phyloP scores from a whole-genome alignment of 2,329 filamentous ascomycete genomes.

The Aspergillus quadricinctus region DNA sequence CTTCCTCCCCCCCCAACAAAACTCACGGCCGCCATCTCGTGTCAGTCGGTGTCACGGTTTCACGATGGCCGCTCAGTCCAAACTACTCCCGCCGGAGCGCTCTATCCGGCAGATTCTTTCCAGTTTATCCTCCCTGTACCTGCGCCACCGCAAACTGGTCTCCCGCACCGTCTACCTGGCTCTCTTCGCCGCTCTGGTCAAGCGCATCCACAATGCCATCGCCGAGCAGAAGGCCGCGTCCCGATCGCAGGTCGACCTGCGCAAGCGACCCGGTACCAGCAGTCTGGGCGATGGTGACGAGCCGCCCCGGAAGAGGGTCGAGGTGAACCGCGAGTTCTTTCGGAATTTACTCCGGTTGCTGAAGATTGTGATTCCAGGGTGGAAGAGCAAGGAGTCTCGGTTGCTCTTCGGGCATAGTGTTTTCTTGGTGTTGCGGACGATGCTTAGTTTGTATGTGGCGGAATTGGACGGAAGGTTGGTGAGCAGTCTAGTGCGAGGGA shows the following conservation, averaged over 20 bases:
- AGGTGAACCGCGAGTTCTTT: conserved; percentile 84
- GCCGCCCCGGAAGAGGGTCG: conserved; percentile 68
- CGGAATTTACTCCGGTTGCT: conserved; percentile 72
- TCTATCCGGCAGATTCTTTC: conserved; percentile 62
- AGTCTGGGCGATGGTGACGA: conserved; percentile 30
- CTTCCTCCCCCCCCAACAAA: background rate
- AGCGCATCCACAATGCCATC: conserved; percentile 86
- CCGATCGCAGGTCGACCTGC: conserved; percentile 58
- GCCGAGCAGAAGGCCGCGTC: conserved; percentile 88
- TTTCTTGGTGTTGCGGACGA: conserved; percentile 82
- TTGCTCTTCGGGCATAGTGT: conserved; percentile 86
- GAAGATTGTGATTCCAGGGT: conserved; percentile 84
- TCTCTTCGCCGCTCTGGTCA: conserved; percentile 72
- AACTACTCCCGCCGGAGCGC: conserved; percentile 61
- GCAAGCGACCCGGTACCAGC: conserved; percentile 49
- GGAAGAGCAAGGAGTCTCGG: conserved; percentile 81
- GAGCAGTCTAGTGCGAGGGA: conserved; percentile 85
- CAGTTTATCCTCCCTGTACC: conserved; percentile 67
- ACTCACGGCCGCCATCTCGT: conserved; percentile 7
- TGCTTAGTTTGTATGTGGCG: conserved; percentile 93
- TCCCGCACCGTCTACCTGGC: conserved; percentile 80
- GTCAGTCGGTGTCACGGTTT: conserved; percentile 6
- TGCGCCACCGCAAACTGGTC: conserved; percentile 74
- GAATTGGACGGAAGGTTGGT: conserved; percentile 93
- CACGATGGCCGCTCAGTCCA: conserved; percentile 71